phyloP scores from a whole-genome alignment of 257 asterid genomes.

The Eucommia ulmoides region DNA sequence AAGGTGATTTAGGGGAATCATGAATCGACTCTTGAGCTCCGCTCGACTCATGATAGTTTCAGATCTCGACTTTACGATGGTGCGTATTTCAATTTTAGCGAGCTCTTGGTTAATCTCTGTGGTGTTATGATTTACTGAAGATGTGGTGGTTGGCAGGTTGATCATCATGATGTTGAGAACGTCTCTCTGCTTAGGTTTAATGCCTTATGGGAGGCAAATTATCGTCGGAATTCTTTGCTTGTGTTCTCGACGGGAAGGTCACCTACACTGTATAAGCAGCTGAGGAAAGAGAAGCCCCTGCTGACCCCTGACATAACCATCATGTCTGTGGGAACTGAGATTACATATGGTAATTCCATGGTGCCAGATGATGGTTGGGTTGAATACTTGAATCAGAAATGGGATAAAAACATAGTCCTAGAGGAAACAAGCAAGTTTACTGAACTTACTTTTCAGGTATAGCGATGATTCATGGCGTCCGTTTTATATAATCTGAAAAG shows the following conservation, averaged over 20 bases:
- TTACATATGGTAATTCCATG: slow-evolving; percentile 92
- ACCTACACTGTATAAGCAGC: slow-evolving; percentile 75
- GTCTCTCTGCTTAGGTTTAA: slow-evolving; percentile 84
- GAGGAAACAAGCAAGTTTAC: slow-evolving; percentile 71
- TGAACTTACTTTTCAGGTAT: slow-evolving; percentile 86
- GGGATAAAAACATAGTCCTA: slow-evolving; percentile 69
- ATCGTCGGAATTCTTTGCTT: slow-evolving; percentile 73
- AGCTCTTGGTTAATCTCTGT: slow-evolving; percentile 1
- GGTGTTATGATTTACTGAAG: slow-evolving; percentile 10
- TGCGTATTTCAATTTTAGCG: slow-evolving; percentile 18
- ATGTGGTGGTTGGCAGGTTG: slow-evolving; percentile 55
- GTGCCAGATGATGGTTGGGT: slow-evolving; percentile 94
- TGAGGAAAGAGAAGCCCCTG: slow-evolving; percentile 97
- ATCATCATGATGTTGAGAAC: slow-evolving; percentile 74
- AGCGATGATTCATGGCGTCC: slow-evolving; percentile 6
- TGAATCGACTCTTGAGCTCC: slow-evolving; percentile 62
- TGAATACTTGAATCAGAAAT: slow-evolving; percentile 64
- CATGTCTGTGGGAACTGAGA: slow-evolving; percentile 97
- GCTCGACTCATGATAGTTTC: slow-evolving; percentile 93
- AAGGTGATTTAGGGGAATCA: slow-evolving; percentile 22
- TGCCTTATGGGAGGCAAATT: slow-evolving; percentile 91
- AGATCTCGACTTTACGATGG: slow-evolving; percentile 98
- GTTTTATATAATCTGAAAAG: no score
- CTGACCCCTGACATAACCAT: slow-evolving; percentile 92
- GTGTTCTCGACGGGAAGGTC: slow-evolving; percentile 99